Evolutionary conservation across 2,329 filamentous ascomycete genomes (phyloP).

Genomic region (Byssothecium circinans): DNA sequence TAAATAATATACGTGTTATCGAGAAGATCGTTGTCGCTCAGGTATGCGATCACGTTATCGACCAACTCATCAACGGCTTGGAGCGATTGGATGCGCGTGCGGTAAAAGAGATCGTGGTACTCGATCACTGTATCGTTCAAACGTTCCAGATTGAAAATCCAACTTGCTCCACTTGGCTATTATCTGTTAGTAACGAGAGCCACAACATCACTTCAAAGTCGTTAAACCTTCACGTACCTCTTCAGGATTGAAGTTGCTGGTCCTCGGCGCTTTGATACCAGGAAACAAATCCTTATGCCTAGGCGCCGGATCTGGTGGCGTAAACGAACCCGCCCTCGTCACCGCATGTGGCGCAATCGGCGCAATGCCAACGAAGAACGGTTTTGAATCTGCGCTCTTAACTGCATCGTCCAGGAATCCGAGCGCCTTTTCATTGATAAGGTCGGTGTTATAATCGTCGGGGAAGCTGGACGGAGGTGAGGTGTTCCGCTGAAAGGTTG

Average conservation of each 20-base stretch:
- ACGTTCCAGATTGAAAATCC: slow-evolving; percentile 48
- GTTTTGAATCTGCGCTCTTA: slow-evolving; percentile 51
- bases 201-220: background rate
- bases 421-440: slow-evolving; percentile 61
- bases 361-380: slow-evolving; percentile 68
- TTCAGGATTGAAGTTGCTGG: slow-evolving; percentile 66
- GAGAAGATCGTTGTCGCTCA: slow-evolving; percentile 48
- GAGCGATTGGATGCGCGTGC: slow-evolving; percentile 52
- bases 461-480: slow-evolving; percentile 59
- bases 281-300: slow-evolving; percentile 65
- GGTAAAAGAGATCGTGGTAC: slow-evolving; percentile 57
- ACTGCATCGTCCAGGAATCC: slow-evolving; percentile 64
- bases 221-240: background rate
- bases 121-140: slow-evolving; percentile 51
- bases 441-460: slow-evolving; percentile 58
- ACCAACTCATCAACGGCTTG: slow-evolving; percentile 59
- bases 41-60: slow-evolving; percentile 46
- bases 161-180: slow-evolving; percentile 47
- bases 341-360: slow-evolving; percentile 69
- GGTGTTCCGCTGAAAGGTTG: slow-evolving; percentile 62
- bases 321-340: slow-evolving; percentile 44
- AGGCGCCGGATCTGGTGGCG: slow-evolving; percentile 58
- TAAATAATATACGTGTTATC: slow-evolving; percentile 52
- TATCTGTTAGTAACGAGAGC: too few species aligned
- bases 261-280: slow-evolving; percentile 61